Percentiles rank a stretch among this genome's conserved stretches.
phyloP scores from a whole-genome alignment of 2,329 filamentous ascomycete genomes.

The Colletotrichum sp. region DNA sequence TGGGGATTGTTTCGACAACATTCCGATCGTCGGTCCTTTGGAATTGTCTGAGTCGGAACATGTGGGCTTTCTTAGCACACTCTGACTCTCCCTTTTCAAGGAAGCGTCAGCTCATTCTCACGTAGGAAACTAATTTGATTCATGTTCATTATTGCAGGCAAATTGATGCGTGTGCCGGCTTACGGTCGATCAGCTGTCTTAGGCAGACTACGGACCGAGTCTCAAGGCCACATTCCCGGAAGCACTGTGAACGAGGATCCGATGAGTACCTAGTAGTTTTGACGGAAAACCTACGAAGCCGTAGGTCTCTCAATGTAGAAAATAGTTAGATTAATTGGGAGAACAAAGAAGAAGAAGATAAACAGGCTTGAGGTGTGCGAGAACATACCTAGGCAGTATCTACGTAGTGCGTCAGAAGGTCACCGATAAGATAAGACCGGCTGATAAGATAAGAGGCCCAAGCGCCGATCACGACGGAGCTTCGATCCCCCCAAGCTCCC shows the following conservation, averaged over 20 bases:
- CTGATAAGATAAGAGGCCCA: not conserved
- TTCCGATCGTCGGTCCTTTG: not conserved
- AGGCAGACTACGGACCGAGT: not conserved
- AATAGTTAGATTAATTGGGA: fast-evolving
- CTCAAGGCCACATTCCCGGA: not conserved
- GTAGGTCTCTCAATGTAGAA: fast-evolving
- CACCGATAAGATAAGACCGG: not conserved
- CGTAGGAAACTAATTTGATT: not conserved
- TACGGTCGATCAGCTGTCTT: not conserved
- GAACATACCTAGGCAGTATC: not conserved
- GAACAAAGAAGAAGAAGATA: not conserved
- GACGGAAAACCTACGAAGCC: not conserved
- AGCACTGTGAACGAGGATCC: not conserved
- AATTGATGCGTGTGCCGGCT: not conserved
- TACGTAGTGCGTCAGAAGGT: not conserved
- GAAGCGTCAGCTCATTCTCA: not conserved
- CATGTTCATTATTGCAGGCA: not conserved
- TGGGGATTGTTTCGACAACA: not conserved
- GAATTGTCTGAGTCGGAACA: not conserved
- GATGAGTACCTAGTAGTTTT: not conserved
- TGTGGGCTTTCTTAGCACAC: not conserved
- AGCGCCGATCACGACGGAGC: not conserved
- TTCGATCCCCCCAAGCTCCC: not conserved
- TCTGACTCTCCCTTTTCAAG: not conserved
- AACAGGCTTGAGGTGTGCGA: not conserved